Percentiles rank a stretch among this genome's conserved stretches.
These are phyloP conservation scores for Chytridium lagenaria DNA, from an alignment of 371 early-diverging fungal species.

Conservation along the genomic window DNA sequence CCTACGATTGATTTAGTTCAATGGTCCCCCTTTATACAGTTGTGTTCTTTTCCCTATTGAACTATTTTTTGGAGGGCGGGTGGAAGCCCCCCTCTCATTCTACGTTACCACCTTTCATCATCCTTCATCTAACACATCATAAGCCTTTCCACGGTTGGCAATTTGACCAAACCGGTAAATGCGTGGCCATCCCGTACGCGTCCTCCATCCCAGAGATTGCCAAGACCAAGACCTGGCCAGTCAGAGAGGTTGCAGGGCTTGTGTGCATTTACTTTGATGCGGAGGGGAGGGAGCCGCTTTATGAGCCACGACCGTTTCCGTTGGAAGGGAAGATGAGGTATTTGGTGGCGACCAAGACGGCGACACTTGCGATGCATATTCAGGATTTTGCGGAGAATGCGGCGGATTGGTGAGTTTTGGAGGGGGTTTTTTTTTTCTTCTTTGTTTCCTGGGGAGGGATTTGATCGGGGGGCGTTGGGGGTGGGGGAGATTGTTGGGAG, in stretches of 20 bases:
- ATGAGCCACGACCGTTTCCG: slow-evolving; percentile 25
- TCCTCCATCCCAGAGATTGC: slow-evolving; percentile 26
- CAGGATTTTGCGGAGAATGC: slow-evolving; percentile 38
- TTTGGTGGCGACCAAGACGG: background rate
- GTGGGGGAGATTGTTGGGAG: background rate
- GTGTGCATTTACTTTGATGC: slow-evolving; percentile 29
- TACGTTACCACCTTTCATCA: background rate
- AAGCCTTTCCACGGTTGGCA: slow-evolving; percentile 36
- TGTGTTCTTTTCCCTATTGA: background rate
- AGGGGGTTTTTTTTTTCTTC: background rate
- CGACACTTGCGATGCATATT: slow-evolving; percentile 25
- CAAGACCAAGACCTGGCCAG: slow-evolving; percentile 21
- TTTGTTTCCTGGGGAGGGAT: background rate
- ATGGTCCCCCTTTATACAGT: background rate
- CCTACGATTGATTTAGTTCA: background rate
- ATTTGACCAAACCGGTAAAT: slow-evolving; percentile 35
- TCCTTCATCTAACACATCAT: background rate
- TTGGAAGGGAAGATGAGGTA: slow-evolving; percentile 2
- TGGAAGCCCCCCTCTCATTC: background rate
- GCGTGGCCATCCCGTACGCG: slow-evolving; percentile 26
- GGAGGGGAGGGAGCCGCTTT: slow-evolving; percentile 25
- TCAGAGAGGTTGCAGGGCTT: slow-evolving; percentile 23
- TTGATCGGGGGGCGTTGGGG: background rate
- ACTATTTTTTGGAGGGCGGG: background rate
- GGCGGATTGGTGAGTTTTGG: slow-evolving; percentile 29